Evolutionary conservation across 2,329 filamentous ascomycete species (phyloP), one percentile per base, ranked within the genome.

Genomic region (Aspergillus viridinutans): DNA sequence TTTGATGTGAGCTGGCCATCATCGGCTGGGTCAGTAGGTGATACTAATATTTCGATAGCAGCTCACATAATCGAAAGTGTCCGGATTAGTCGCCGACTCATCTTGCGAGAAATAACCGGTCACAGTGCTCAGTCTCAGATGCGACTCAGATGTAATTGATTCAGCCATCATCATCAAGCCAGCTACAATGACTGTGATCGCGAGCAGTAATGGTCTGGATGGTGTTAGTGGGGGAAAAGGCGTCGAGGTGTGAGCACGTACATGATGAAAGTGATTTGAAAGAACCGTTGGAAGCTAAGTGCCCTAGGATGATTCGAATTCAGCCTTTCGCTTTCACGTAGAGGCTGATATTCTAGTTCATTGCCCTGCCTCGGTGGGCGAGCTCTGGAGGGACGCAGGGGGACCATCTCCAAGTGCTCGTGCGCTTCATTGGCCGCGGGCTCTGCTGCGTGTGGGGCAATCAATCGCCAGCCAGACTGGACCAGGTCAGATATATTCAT

Each of bases 81-180:
- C 65, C 6, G 77, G 70, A 61, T 82, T 73, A 1, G 80, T 83
- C 9, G 63, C 58, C 10, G 73, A 72, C n/a, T 81, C 77, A 65
- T 80, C 80, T 65, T 83, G 81, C 38, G 76, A 61, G 64, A 83
- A 83, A 62, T 78, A 78, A 1, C 80, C 80, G 0, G 71, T 59
- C 1, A 82, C 75, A 3, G 76, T 75, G 26, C 67, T 69, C 56
- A 78, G 77, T 6, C 64, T 63, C 56, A 72, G 67, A 50, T 72
- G 60, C 14, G 61, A 64, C 42, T 57, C 51, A 25, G 57, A 50
- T 8, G 59, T 12, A 7, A 29, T 28, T 20, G 54, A 58, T 50
- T 60, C 58, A n/a, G 58, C 53, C 63, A 68, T 69, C 38, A 26
- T 52, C n/a, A 56, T 35, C 21, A 57, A 28, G 12, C 61, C 50